Conservation (phyloP, 1,139 yeast genomes). For the Debaryomyces fabryi region DNA sequence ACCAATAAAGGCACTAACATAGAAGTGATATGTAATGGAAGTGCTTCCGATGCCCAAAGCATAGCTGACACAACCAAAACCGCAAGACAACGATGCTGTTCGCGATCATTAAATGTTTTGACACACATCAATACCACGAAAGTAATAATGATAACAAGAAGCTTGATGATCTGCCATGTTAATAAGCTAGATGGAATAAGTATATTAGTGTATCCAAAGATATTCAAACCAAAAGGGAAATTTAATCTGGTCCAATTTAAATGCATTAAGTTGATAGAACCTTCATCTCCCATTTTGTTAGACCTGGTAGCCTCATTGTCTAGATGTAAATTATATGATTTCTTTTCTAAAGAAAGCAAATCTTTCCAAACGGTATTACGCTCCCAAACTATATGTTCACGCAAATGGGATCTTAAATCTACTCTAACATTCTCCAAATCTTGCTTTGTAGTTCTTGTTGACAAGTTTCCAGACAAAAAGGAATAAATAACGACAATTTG, state of each 20-base stretch:
- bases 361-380: conserved; percentile 97
- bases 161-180: conserved; percentile 45
- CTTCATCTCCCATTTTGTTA: conserved; percentile 40
- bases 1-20: conserved; percentile 77
- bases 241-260: conserved; percentile 27
- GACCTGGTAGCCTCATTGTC: conserved; percentile 29
- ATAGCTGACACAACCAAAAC: conserved; percentile 76
- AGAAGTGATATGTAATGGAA: conserved; percentile 86
- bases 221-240: conserved; percentile 20
- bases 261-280: conserved; percentile 24
- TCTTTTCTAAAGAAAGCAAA: conserved; percentile 84
- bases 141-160: conserved; percentile 44
- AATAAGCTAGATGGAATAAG: conserved; percentile 32
- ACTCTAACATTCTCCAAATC: conserved; percentile 57
- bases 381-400: conserved; percentile 96
- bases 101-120: conserved; percentile 68
- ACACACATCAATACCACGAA: conserved; percentile 53
- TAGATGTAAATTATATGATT: conserved; percentile 36
- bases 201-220: conserved; percentile 23
- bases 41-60: conserved; percentile 92
- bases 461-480: conserved; percentile 38
- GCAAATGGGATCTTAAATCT: conserved; percentile 72
- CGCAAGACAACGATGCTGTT: conserved; percentile 78
- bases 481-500: conserved; percentile 55
- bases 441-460: conserved; percentile 27